Conservation (phyloP, 306 rosid species). For the Carpinus viminea region DNA sequence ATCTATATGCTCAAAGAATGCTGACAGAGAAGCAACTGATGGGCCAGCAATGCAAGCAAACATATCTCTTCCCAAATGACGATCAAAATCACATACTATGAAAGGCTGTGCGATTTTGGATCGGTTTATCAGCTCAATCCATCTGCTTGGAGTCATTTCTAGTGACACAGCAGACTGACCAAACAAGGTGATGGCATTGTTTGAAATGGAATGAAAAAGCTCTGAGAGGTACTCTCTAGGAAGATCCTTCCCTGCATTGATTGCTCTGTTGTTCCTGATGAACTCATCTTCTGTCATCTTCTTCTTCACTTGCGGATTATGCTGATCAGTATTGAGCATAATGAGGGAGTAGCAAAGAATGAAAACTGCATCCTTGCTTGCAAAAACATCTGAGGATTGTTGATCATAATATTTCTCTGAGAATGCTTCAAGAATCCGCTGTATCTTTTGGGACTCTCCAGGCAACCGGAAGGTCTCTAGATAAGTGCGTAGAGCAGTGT, state of each 20-base stretch:
- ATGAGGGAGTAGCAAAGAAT: constrained; percentile 85
- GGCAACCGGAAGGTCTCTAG: constrained; percentile 79
- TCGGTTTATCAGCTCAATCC: constrained; percentile 80
- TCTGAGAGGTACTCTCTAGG: constrained; percentile 83
- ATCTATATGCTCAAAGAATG: constrained; percentile 82
- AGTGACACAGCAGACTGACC: constrained; percentile 41
- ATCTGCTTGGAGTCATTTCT: constrained; percentile 78
- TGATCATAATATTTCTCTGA: constrained; percentile 69
- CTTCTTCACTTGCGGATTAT: constrained; percentile 94
- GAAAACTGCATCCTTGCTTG: constrained; percentile 75
- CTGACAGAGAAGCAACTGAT: constrained; percentile 68
- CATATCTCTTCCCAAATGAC: constrained; percentile 79
- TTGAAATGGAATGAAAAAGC: constrained; percentile 74
- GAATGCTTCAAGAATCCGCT: constrained; percentile 74
- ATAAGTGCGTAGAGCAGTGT: constrained; percentile 72
- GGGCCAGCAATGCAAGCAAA: constrained; percentile 95
- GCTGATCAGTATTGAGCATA: constrained; percentile 95
- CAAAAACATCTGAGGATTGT: constrained; percentile 63
- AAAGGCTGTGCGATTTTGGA: constrained; percentile 48
- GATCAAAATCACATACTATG: constrained; percentile 52
- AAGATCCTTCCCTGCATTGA: constrained; percentile 89
- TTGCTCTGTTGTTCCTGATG: constrained; percentile 82
- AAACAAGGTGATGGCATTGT: constrained; percentile 52
- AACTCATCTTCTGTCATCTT: constrained; percentile 95
- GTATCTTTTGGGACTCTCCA: constrained; percentile 95